Evolutionary conservation across 768 basidiomycete species (phyloP), one percentile per base, ranked within the genome.

Genomic region (Clavulina sp.): DNA sequence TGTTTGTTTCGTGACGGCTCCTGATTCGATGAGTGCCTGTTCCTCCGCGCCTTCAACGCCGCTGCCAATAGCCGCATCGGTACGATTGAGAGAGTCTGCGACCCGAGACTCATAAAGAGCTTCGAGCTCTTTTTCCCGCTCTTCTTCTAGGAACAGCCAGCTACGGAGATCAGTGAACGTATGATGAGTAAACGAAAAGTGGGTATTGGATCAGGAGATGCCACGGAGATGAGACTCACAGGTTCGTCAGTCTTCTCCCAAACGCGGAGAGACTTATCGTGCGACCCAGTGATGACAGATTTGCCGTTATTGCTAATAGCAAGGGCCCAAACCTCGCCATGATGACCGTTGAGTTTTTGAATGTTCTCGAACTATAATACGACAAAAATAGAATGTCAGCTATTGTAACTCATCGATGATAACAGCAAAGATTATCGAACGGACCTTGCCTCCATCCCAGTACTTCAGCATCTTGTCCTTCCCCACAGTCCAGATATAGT

Each of bases 241-340:
- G 91, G 92, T 63, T 97, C 95, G 55, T 97, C 93, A 5, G 93
- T 79, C 67, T 96, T 97, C 68, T 99, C 95, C 91, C 93, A 99
- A n/a, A 97, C 77, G 19, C 95, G 81, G 48, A 99, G 95, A 4
- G 91, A 96, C 68, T 93, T 95, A 68, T 99, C 95, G 65, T 93
- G 88, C 6, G 89, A 92, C 28, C 93, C 93, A 18, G 92, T 92
- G 43, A 96, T 86, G 24, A 97, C 88, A 58, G 95, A 97, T 58
- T 84, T 82, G 7, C 87, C 86, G 44, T 76, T 70, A 60, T 89
- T 74, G 61, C 88, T 92, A 51, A 92, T 73, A 0, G 85, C 83
- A 24, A 97, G 69, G 0, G 95, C 87, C 93, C 93, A 97, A 2
- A 99, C 76, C 64, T 97, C 95, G 3, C 84, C 80, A 60, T 95